A percentile compares a stretch with the other conserved stretches of the same genome.
Conservation (phyloP, 2,329 filamentous ascomycete genomes). For the Trichoderma harzianum region DNA sequence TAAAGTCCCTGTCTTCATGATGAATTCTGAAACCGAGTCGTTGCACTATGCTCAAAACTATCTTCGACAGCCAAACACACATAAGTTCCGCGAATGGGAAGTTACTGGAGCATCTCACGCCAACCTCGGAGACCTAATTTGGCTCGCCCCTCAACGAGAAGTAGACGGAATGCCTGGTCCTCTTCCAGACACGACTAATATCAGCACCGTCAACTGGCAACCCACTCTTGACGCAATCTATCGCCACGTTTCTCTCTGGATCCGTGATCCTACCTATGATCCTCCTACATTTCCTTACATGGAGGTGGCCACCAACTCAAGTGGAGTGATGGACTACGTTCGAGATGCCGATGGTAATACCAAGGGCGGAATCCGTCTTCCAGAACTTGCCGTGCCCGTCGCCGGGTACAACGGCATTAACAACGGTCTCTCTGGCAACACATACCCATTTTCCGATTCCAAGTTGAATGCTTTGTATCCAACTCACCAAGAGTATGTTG, state of each 20-base stretch:
- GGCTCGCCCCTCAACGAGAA: neutral
- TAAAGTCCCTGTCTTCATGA: neutral
- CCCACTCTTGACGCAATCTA: neutral
- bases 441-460: neutral
- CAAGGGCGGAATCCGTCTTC: neutral
- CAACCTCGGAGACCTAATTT: neutral
- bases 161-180: neutral
- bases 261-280: neutral
- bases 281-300: neutral
- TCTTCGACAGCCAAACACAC: neutral
- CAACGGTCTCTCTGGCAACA: neutral
- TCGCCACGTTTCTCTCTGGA: neutral
- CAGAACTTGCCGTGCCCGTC: neutral
- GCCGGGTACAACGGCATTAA: neutral
- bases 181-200: neutral
- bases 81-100: neutral
- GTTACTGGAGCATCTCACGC: neutral
- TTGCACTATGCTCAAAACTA: neutral
- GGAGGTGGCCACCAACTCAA: neutral
- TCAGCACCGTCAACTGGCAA: neutral
- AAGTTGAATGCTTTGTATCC: neutral
- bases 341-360: neutral
- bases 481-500: neutral
- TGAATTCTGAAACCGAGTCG: neutral
- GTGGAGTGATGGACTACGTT: neutral